Base-by-base conservation (phyloP, 2,329 filamentous ascomycete genomes). In the Xylariales sp. region DNA sequence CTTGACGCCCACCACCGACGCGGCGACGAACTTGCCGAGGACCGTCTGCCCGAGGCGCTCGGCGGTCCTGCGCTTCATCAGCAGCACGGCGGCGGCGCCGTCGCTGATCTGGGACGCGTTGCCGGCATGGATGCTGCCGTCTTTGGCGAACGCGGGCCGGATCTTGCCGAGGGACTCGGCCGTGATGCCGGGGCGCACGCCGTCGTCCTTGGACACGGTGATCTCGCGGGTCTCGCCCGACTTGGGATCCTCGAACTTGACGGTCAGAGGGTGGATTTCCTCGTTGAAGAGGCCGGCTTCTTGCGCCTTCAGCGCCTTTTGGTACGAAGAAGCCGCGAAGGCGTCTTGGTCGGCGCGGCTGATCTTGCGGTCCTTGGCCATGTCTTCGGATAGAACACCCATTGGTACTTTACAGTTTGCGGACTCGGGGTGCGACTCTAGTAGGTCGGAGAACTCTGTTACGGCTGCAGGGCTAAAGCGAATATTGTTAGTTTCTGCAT, bases 401-500 rank as follows among this genome's bases (percentile, higher is more conserved):
- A 98, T 98, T 79, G 94, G 91, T 3, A 98, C 95, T 84, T 97
- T 97, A 90, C 96, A 99, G 87, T 97, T 97, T 76, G 92, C 92
- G 30, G 94, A 88, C 78, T 96, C 91, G 71, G 89, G 86, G 84
- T 95, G 87, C 75, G 84, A 87, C 78, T 97, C 93, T 71, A 98
- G 89, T 61, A 93, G 87, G 57, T 97, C 93, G 36, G 93, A 96
- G 87, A 98, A 97, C 82, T 98, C 96, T 69, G 90, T 89, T 16
- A 98, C 95, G 69, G 96, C 96, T 52, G 85, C 86, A 30, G 95
- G 94, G 41, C 90, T 92, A 73, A 28, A 4, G 53, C 0, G 10
- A 10, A 48, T 46, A 28, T 46, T 45, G 64, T 71, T 53, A 71
- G 69, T 39, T 10, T 49, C 14, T 48, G 3, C 16, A 16, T 18